These are phyloP conservation scores for Nematocida ironsii DNA, from an alignment of 371 early-diverging fungal genomes.

Conservation along the genomic window DNA sequence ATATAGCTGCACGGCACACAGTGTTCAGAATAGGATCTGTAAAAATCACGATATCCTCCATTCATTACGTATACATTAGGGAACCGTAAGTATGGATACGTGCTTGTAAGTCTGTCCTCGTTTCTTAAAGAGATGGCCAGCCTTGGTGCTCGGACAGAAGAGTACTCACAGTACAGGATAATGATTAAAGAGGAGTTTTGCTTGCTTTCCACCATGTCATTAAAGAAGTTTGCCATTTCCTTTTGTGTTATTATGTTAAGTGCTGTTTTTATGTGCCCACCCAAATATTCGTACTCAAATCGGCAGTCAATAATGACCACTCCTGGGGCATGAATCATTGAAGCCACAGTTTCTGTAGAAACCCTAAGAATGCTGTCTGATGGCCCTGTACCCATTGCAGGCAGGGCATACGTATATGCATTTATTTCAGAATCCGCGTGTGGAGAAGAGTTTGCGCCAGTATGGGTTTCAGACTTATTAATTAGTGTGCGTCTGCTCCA, in stretches of 20 bases:
- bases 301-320: constrained; percentile 78
- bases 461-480: background rate
- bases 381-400: constrained; percentile 65
- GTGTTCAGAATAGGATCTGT: constrained; percentile 65
- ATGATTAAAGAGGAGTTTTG: constrained; percentile 70
- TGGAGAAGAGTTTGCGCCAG: background rate
- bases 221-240: constrained; percentile 65
- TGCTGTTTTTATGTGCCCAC: constrained; percentile 78
- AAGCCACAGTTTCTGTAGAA: constrained; percentile 41
- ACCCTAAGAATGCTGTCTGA: constrained; percentile 66
- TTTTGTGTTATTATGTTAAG: constrained; percentile 72
- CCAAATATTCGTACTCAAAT: constrained; percentile 79
- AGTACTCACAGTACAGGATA: constrained; percentile 86
- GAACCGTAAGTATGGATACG: constrained; percentile 76
- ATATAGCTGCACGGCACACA: constrained; percentile 66
- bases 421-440: background rate
- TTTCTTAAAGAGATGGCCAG: constrained; percentile 77
- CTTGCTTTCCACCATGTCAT: constrained; percentile 60
- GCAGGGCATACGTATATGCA: constrained; percentile 27
- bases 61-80: constrained; percentile 83
- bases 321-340: constrained; percentile 32
- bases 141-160: constrained; percentile 77
- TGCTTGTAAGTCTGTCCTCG: constrained; percentile 75
- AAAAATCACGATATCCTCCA: constrained; percentile 81
- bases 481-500: background rate